Conservation (phyloP, 1,284 basidiomycete genomes). For the Boletellus dicymbophilus region DNA sequence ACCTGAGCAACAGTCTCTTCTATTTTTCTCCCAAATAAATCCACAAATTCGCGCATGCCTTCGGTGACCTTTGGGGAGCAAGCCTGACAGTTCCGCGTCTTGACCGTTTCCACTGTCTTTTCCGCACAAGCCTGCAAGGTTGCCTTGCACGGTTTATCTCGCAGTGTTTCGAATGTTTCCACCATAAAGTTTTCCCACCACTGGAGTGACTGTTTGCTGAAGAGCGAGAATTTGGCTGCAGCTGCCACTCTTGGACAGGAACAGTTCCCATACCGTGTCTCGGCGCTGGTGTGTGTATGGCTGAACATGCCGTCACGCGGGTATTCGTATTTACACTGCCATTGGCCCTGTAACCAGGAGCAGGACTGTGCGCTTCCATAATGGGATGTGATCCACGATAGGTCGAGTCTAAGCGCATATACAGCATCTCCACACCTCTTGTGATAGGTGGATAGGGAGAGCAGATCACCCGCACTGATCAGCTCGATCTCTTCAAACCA, state of each 20-base stretch:
- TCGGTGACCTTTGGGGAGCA: conserved; percentile 11
- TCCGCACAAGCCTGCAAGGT: conserved; percentile 6
- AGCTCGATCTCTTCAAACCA: conserved; percentile 22
- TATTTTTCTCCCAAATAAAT: not conserved
- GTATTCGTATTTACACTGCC: too few relatives aligned
- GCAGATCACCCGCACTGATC: conserved; percentile 17
- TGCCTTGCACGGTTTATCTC: conserved; percentile 14
- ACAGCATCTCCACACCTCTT: conserved; percentile 10
- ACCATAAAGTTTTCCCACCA: conserved; percentile 26
- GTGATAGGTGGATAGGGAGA: conserved; percentile 17
- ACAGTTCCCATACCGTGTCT: not conserved
- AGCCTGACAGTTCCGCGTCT: not conserved
- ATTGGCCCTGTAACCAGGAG: conserved; percentile 4
- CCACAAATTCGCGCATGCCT: conserved; percentile 2
- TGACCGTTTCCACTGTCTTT: conserved; percentile 9
- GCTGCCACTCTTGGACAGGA: not conserved
- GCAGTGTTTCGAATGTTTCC: not conserved
- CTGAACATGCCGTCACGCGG: too few relatives aligned
- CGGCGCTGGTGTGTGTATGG: too few relatives aligned
- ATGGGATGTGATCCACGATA: conserved; percentile 18
- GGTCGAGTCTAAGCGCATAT: conserved; percentile 2
- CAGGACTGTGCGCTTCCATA: conserved; percentile 5
- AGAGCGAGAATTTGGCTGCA: not conserved
- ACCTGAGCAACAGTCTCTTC: not conserved
- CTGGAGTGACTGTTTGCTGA: not conserved